These are phyloP conservation scores for Brachypodium distachyon DNA, from an alignment of 202 grass and related monocot genomes.

Conservation along the genomic window DNA sequence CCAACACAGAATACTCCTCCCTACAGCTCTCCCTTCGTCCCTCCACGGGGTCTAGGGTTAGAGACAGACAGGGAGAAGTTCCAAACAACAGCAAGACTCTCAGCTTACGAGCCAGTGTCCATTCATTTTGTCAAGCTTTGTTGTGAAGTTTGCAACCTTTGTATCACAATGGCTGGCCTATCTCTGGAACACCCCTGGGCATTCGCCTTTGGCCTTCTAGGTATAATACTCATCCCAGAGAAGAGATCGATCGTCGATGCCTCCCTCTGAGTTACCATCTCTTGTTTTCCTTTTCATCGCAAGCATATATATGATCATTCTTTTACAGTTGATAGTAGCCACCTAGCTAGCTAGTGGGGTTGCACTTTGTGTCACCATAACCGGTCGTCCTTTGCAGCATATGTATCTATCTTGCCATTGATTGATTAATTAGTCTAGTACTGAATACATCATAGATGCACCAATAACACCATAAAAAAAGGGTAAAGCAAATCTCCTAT, in stretches of 20 bases:
- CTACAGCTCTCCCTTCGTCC: conserved; percentile 29
- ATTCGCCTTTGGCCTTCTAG: conserved; percentile 75
- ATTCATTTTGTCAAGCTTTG: conserved; percentile 14
- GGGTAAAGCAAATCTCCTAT: background rate
- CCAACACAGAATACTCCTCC: conserved; percentile 20
- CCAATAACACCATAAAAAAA: conserved; percentile 1
- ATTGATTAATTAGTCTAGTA: background rate
- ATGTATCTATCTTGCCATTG: background rate
- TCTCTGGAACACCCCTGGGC: conserved; percentile 73
- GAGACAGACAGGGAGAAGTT: conserved; percentile 3
- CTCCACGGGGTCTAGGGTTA: conserved; percentile 23
- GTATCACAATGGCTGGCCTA: conserved; percentile 57
- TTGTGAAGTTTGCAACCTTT: conserved; percentile 2
- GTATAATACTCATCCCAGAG: conserved; percentile 21
- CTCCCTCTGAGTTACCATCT: background rate
- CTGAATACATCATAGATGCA: conserved; percentile 3
- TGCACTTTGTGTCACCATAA: background rate
- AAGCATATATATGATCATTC: background rate
- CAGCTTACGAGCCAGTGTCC: background rate
- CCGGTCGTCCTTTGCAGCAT: background rate
- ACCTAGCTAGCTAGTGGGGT: background rate
- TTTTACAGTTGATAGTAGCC: background rate
- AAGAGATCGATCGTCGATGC: no score
- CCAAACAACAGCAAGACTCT: background rate
- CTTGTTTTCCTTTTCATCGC: background rate